Conservation (phyloP, 75 land plant species). For the Adiantum capillusveneris region DNA sequence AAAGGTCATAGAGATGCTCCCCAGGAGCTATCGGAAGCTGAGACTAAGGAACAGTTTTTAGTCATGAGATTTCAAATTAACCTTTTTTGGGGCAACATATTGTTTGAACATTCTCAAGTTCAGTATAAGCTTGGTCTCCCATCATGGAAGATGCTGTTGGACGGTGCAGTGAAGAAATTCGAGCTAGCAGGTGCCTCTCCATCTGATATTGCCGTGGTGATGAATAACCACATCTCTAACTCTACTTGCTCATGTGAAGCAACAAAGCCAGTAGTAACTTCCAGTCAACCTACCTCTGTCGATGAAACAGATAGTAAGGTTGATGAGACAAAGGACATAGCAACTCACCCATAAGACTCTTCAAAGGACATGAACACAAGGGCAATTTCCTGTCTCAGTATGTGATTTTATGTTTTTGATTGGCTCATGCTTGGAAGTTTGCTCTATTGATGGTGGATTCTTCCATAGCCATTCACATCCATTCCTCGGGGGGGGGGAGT, state of each 20-base stretch:
- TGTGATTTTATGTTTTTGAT: no score
- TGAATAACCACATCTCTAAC: conserved; percentile 72
- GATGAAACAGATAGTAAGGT: no score
- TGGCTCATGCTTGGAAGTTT: no score
- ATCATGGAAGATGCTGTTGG: conserved; percentile 59
- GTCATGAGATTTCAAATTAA: conserved; percentile 59
- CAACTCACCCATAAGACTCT: no score
- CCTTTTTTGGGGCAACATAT: conserved; percentile 62
- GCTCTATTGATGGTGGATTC: no score
- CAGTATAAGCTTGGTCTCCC: conserved; percentile 53
- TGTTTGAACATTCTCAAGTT: conserved; percentile 66
- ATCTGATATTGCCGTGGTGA: conserved; percentile 64
- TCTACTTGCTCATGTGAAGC: conserved; percentile 31
- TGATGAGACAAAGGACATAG: no score
- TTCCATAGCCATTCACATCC: no score
- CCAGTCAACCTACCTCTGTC: no score
- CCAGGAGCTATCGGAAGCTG: conserved; percentile 37
- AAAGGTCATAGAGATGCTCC: conserved; percentile 28
- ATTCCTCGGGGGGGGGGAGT: no score
- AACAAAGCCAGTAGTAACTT: conserved; percentile 30
- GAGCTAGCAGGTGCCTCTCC: conserved; percentile 62
- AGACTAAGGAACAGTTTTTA: conserved; percentile 43
- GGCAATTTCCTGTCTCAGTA: no score
- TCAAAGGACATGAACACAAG: no score
- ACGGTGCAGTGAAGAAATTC: conserved; percentile 60